A percentile compares a stretch with the other conserved stretches of the same genome.
Conservation (phyloP, 805 yeast genomes). For the Cyberlindnera mycetangii region DNA sequence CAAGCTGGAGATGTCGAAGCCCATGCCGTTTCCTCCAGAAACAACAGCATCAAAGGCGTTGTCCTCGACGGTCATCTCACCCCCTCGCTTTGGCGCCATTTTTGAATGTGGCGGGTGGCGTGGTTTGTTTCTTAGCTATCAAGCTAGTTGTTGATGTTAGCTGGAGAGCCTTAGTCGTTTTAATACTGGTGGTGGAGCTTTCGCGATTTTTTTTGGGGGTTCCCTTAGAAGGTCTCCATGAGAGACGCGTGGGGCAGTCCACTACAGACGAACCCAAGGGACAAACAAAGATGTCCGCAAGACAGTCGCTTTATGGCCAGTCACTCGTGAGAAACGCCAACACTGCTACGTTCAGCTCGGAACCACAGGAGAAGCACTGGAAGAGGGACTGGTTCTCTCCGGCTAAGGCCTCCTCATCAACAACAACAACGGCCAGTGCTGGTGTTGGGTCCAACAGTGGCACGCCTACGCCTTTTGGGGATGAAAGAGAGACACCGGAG, state of each 20-base stretch:
- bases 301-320: slow-evolving; percentile 27
- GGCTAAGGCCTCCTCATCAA: slow-evolving; percentile 4
- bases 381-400: slow-evolving; percentile 29
- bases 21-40: slow-evolving; percentile 29
- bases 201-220: background rate
- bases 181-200: background rate
- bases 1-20: slow-evolving; percentile 20
- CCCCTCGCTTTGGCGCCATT: slow-evolving; percentile 7
- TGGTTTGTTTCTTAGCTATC: background rate
- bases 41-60: slow-evolving; percentile 37
- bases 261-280: background rate
- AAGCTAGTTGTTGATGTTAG: background rate
- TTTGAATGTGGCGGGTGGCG: background rate
- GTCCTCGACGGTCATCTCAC: slow-evolving; percentile 35
- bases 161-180: background rate
- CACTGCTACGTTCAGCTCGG: slow-evolving; percentile 16
- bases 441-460: slow-evolving; percentile 12
- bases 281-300: slow-evolving; percentile 19
- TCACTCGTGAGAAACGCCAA: slow-evolving; percentile 29
- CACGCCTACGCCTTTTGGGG: slow-evolving; percentile 28
- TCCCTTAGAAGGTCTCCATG: background rate
- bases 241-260: background rate
- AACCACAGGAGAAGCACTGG: slow-evolving; percentile 27
- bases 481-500: slow-evolving; percentile 18
- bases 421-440: background rate